Evolutionary conservation across 768 basidiomycete genomes (phyloP).

Genomic region (Suillus fuscotomentosus): DNA sequence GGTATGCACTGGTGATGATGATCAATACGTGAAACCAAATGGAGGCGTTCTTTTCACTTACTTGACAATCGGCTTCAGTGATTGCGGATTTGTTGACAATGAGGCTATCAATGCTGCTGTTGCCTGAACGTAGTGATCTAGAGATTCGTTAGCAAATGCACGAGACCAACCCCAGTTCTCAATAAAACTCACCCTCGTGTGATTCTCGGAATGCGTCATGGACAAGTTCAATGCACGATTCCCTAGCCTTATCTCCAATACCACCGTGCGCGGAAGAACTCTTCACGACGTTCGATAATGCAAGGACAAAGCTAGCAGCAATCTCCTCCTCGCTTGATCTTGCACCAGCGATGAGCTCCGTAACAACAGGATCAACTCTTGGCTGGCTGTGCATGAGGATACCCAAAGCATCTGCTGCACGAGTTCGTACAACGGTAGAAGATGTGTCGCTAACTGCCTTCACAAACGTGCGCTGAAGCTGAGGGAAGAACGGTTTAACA

Average conservation of each 20-base stretch:
- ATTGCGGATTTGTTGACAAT: conserved; percentile 59
- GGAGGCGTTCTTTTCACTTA: conserved; percentile 36
- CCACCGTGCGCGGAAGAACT: conserved; percentile 62
- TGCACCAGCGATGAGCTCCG: conserved; percentile 71
- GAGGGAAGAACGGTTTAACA: conserved; percentile 98
- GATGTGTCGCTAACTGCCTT: conserved; percentile 85
- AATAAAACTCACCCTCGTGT: conserved; percentile 53
- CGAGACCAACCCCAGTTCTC: not conserved
- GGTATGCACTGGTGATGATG: conserved; percentile 46
- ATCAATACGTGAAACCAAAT: conserved; percentile 6
- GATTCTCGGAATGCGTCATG: conserved; percentile 74
- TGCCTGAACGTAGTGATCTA: conserved; percentile 71
- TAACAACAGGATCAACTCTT: conserved; percentile 91
- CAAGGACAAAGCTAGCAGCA: conserved; percentile 70
- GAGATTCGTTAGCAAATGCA: conserved; percentile 9
- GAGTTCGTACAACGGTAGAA: conserved; percentile 74
- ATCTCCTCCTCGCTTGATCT: conserved; percentile 66
- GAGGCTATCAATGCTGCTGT: conserved; percentile 62
- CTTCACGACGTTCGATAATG: conserved; percentile 71
- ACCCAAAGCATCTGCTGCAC: conserved; percentile 83
- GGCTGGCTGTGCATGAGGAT: conserved; percentile 89
- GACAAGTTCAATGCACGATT: conserved; percentile 72
- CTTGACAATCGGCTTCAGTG: conserved; percentile 67
- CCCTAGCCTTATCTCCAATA: conserved; percentile 73
- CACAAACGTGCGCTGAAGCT: conserved; percentile 93